These are phyloP conservation scores for Fraxinus floribunda DNA, from an alignment of 305 asterid species.

Conservation along the genomic window DNA sequence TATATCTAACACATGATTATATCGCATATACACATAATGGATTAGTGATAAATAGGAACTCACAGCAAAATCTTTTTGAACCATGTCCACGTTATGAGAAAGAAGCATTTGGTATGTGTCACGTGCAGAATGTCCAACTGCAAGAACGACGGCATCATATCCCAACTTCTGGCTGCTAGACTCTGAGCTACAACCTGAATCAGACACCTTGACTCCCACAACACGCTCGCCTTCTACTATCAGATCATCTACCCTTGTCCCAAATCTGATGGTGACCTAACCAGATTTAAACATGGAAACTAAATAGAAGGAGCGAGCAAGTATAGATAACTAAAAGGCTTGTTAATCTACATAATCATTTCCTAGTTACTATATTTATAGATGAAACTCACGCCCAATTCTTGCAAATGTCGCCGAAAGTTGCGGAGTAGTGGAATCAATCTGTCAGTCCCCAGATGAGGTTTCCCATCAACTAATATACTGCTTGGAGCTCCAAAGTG, in stretches of 20 bases:
- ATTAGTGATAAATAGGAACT: conserved; percentile 36
- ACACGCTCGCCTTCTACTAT: conserved; percentile 60
- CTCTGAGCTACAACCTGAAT: conserved; percentile 41
- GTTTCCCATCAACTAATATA: conserved; percentile 91
- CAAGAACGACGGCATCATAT: conserved; percentile 82
- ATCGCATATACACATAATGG: background rate
- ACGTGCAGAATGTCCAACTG: conserved; percentile 98
- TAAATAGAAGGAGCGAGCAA: conserved; percentile 16
- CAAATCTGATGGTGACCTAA: conserved; percentile 61
- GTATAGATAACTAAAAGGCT: background rate
- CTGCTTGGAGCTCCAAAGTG: conserved; percentile 88
- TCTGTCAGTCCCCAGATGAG: conserved; percentile 97
- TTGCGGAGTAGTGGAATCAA: conserved; percentile 74
- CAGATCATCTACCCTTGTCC: conserved; percentile 90
- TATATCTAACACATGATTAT: background rate
- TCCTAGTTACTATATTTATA: conserved; percentile 21
- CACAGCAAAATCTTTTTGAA: conserved; percentile 83
- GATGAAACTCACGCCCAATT: conserved; percentile 76
- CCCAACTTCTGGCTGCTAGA: conserved; percentile 45
- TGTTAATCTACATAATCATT: conserved; percentile 9
- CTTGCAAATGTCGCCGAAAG: conserved; percentile 72
- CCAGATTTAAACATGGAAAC: conserved; percentile 28
- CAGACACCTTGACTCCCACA: conserved; percentile 73
- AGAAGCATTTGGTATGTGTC: conserved; percentile 47
- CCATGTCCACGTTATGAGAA: conserved; percentile 54